phyloP scores from a whole-genome alignment of 139 green algal species.

The Edaphochlamys debaryana region DNA sequence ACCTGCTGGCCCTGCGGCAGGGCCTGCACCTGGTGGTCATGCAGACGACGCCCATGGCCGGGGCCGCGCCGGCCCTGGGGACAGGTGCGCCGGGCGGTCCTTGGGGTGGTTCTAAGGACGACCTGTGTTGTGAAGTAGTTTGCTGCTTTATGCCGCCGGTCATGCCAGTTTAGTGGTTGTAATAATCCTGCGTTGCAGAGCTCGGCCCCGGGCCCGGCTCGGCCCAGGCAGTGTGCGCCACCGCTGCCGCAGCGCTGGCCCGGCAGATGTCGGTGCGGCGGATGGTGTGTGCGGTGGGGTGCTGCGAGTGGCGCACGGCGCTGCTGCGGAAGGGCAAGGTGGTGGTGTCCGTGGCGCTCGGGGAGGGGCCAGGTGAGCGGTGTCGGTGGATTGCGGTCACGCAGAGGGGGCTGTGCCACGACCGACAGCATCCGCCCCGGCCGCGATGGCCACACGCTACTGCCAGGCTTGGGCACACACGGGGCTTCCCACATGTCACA shows the following conservation, averaged over 20 bases:
- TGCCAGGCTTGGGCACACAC: too few species aligned
- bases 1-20: slow-evolving; percentile 49
- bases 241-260: background rate
- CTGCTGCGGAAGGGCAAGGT: slow-evolving; percentile 38
- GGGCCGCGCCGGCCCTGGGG: background rate
- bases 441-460: too few species aligned
- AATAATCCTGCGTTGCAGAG: background rate
- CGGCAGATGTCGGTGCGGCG: slow-evolving; percentile 14
- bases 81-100: too few species aligned
- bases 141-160: too few species aligned
- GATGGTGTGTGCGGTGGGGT: slow-evolving; percentile 37
- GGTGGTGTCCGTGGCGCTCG: slow-evolving; percentile 48
- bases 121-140: too few species aligned
- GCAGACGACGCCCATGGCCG: slow-evolving; percentile 22
- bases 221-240: background rate
- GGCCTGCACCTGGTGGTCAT: slow-evolving; percentile 45
- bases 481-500: too few species aligned
- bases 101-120: too few species aligned
- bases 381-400: too few species aligned
- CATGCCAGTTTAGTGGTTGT: too few species aligned
- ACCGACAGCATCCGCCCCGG: too few species aligned
- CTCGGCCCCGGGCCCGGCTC: background rate
- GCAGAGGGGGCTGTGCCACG: too few species aligned
- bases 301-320: slow-evolving; percentile 50
- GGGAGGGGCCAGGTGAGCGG: slow-evolving; percentile 37